phyloP scores from a whole-genome alignment of 2,329 filamentous ascomycete genomes.

The Paraphoma chrysanthemicola region DNA sequence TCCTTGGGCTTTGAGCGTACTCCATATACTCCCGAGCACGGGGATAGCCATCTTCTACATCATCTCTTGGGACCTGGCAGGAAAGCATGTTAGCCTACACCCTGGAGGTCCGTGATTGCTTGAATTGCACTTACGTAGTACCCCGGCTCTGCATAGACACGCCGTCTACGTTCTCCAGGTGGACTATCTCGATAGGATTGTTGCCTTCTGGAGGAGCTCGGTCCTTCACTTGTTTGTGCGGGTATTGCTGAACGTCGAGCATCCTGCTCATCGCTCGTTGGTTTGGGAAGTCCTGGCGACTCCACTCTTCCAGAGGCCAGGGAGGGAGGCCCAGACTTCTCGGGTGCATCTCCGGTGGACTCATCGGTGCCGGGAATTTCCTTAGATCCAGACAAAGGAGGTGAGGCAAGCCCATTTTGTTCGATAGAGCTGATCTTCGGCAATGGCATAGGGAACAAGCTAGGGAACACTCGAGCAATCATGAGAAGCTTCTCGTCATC shows the following conservation, averaged over 20 bases:
- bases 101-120: slow-evolving; percentile 5
- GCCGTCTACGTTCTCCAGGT: slow-evolving; percentile 34
- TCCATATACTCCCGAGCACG: slow-evolving; percentile 38
- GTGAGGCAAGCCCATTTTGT: slow-evolving; percentile 30
- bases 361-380: slow-evolving; percentile 28
- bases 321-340: slow-evolving; percentile 29
- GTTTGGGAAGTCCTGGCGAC: slow-evolving; percentile 41
- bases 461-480: slow-evolving; percentile 60
- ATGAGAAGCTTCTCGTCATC: slow-evolving; percentile 62
- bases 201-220: slow-evolving; percentile 25
- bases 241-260: slow-evolving; percentile 45
- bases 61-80: slow-evolving; percentile 34
- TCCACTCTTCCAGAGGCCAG: slow-evolving; percentile 31
- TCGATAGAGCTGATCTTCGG: slow-evolving; percentile 51
- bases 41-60: slow-evolving; percentile 36
- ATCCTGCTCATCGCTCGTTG: slow-evolving; percentile 58
- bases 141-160: slow-evolving; percentile 38
- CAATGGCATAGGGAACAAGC: slow-evolving; percentile 51
- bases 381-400: slow-evolving; percentile 38
- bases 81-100: slow-evolving; percentile 19
- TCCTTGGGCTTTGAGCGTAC: slow-evolving; percentile 36
- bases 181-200: slow-evolving; percentile 32
- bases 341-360: slow-evolving; percentile 23
- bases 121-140: slow-evolving; percentile 43
- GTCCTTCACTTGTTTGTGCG: slow-evolving; percentile 19